These are phyloP conservation scores for Podospora didyma DNA, from an alignment of 495 filamentous ascomycete genomes.

Conservation along the genomic window DNA sequence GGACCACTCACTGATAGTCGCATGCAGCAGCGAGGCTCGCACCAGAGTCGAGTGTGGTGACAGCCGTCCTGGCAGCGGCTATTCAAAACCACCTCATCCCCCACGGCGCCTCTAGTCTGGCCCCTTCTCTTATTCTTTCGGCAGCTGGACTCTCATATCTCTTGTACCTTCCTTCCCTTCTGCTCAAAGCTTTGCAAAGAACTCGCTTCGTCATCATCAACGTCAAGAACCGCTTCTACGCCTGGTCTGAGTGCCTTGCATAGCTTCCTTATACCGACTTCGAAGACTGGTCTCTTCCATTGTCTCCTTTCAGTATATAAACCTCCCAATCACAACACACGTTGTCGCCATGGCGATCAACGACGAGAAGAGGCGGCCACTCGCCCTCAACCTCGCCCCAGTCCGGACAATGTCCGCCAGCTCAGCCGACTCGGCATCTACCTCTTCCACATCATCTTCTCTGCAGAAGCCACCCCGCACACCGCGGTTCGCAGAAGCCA, in stretches of 20 bases:
- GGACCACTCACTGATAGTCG: slow-evolving; percentile 27
- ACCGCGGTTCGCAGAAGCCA: slow-evolving; percentile 87
- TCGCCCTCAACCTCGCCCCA: slow-evolving; percentile 44
- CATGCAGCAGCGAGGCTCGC: slow-evolving; percentile 37
- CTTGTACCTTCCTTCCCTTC: slow-evolving; percentile 27
- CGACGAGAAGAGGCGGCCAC: slow-evolving; percentile 50
- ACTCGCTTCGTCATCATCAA: neutral
- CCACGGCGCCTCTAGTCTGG: slow-evolving; percentile 29
- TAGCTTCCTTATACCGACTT: slow-evolving; percentile 19
- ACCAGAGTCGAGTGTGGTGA: slow-evolving; percentile 19
- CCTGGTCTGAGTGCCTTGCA: slow-evolving; percentile 15
- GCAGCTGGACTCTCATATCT: slow-evolving; percentile 55
- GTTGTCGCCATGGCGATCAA: slow-evolving; percentile 20
- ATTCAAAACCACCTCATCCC: slow-evolving; percentile 50
- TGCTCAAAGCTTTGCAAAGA: slow-evolving; percentile 17
- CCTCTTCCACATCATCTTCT: slow-evolving; percentile 54
- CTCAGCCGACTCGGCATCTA: slow-evolving; percentile 51
- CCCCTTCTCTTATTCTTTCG: slow-evolving; percentile 33
- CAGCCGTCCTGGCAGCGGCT: slow-evolving; percentile 39
- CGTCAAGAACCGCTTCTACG: slow-evolving; percentile 1
- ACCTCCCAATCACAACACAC: slow-evolving; percentile 12
- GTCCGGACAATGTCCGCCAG: slow-evolving; percentile 44
- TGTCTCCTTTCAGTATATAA: slow-evolving; percentile 18
- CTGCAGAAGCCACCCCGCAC: slow-evolving; percentile 70
- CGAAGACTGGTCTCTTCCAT: slow-evolving; percentile 35